A percentile compares a stretch with the other conserved stretches of the same genome.
phyloP scores from a whole-genome alignment of 2,329 filamentous ascomycete species.

The Penicillium corylophilum region DNA sequence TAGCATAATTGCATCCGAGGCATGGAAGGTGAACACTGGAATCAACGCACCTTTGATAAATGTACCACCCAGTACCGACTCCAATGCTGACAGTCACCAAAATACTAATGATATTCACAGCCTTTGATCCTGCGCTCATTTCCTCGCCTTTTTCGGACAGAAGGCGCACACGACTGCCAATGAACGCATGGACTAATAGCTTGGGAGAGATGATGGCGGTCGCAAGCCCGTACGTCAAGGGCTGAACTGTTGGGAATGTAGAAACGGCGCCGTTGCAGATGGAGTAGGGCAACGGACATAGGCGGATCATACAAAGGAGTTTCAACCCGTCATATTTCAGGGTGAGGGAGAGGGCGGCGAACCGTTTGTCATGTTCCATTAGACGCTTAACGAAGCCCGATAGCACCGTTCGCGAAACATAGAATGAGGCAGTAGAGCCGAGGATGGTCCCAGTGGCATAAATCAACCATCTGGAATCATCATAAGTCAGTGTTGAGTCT shows the following conservation, averaged over 20 bases:
- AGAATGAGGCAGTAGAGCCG: constrained; percentile 76
- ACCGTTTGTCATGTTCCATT: constrained; percentile 79
- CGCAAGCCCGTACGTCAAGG: constrained; percentile 72
- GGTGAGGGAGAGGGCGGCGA: constrained; percentile 83
- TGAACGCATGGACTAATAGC: constrained; percentile 86
- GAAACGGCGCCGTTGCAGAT: constrained; percentile 91
- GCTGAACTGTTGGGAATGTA: constrained; percentile 85
- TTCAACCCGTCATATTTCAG: constrained; percentile 87
- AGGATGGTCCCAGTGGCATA: constrained; percentile 74
- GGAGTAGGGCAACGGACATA: constrained; percentile 90
- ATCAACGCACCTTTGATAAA: constrained; percentile 64
- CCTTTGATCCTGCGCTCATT: constrained; percentile 76
- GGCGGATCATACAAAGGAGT: constrained; percentile 83
- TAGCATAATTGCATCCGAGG: not conserved
- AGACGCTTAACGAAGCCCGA: constrained; percentile 75
- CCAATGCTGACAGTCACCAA: constrained; percentile 69
- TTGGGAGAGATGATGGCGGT: constrained; percentile 83
- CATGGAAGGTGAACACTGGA: not conserved
- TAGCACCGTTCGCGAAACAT: constrained; percentile 76
- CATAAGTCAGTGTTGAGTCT: constrained; percentile 10
- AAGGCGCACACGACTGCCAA: constrained; percentile 77
- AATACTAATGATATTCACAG: constrained; percentile 82
- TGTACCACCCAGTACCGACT: constrained; percentile 73
- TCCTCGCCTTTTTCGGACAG: constrained; percentile 80
- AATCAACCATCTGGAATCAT: constrained; percentile 70